These are phyloP conservation scores for Trichosanthes truncata DNA, from an alignment of 306 rosid species.

Conservation along the genomic window DNA sequence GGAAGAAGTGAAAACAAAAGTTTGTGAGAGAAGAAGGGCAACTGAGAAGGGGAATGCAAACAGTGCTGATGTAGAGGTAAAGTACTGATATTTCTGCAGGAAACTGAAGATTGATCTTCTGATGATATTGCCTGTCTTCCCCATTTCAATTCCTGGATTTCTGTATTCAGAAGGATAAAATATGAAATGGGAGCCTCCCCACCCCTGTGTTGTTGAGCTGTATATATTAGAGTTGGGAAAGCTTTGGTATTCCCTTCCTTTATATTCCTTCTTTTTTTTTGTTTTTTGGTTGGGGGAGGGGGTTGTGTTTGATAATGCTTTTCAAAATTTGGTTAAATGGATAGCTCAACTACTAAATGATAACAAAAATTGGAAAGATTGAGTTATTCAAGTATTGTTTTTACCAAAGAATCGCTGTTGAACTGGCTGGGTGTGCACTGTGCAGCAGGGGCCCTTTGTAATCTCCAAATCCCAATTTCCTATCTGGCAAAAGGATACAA, in stretches of 20 bases:
- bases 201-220: not conserved
- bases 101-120: constrained; percentile 20
- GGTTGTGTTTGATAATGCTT: constrained; percentile 1
- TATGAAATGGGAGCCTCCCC: constrained; percentile 9
- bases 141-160: constrained; percentile 43
- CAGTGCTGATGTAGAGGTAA: constrained; percentile 7
- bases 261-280: not conserved
- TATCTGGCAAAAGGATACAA: not conserved
- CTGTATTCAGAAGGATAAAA: constrained; percentile 20
- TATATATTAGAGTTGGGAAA: constrained; percentile 7
- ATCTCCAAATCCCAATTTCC: not conserved
- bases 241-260: not conserved
- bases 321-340: constrained; percentile 44
- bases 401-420: constrained; percentile 25
- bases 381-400: constrained; percentile 42
- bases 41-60: constrained; percentile 17
- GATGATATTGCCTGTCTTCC: constrained; percentile 26
- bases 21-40: constrained; percentile 11
- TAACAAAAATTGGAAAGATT: constrained; percentile 24
- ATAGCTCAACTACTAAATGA: constrained; percentile 81
- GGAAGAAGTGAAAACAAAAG: constrained; percentile 8
- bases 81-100: constrained; percentile 13
- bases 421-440: constrained; percentile 8
- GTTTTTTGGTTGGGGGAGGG: not conserved
- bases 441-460: constrained; percentile 11